Evolutionary conservation across 805 yeast species (phyloP), one percentile per base, ranked within the genome.

Genomic region (Starmerella sirachaensis): DNA sequence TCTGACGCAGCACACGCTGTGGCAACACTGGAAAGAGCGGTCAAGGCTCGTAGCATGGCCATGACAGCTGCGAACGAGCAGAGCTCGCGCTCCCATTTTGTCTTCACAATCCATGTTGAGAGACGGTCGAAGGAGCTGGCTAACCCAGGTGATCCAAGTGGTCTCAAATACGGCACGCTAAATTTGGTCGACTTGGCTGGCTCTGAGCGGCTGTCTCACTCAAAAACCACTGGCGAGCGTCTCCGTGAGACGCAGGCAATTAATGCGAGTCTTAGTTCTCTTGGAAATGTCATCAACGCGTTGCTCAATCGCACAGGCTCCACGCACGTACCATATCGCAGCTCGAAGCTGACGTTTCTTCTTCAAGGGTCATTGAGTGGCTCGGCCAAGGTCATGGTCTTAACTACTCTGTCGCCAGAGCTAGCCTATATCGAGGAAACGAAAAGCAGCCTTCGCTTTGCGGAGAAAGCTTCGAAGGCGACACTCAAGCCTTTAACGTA

Each of bases 181-280:
- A 86, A 88, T 52, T 61, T 88, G 38, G 75, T 91, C 33, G 98
- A 88, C 59, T 64, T 88, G 38, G 98, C 98, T 0, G 98, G 98
- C 2, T 83, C 94, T 0, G 98, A 88, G 61, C 65, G 97, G 40
- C 63, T 86, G 12, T 58, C 76, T 8, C 67, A 71, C 13, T 80
- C 94, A 0, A 80, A 76, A 51, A 93, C 74, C 0, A 69, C 71
- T 1, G 96, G 96, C 0, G 81, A 76, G 10, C 60, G 96, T 33
- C 61, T 88, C 19, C 71, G 72, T 46, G 98, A 88, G 57, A 86
- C 97, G 0, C 88, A 80, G 51, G 72, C 85, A 7, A 88, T 88
- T 41, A 88, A 88, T 59, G 80, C 75, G 56, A 84, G 95, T 6
- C 65, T 88, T 33, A 81, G 95, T 46, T 70, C 86, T 38, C 64